Base-by-base conservation (phyloP, 2,329 filamentous ascomycete genomes). In the Colletotrichum lentis region DNA sequence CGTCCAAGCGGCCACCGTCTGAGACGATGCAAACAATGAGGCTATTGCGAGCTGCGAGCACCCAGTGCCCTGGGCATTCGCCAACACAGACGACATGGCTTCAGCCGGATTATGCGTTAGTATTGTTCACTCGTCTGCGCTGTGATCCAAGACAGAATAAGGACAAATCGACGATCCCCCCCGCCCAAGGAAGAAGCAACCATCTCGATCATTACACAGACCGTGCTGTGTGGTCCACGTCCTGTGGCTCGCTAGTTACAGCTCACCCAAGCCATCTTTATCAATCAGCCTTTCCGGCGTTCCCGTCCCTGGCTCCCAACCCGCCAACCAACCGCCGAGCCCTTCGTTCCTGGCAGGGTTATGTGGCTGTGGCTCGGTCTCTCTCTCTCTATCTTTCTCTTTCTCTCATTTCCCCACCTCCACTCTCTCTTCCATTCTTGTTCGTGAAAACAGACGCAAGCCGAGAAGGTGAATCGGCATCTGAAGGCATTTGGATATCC, bases 101-200 rank as follows among this genome's bases (percentile, higher is more conserved):
- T 56, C 54, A 60, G 44, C 50, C 50, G 55, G 62, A 55, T 43
- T 60, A 52, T 68, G 65, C 65, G 16, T 65, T 44, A 64, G 53
- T 54, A 54, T 27, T 12, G 16, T 57, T 41, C n/a, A 46, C 57
- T 52, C 58, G 31, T 61, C 27, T 46, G 44, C 52, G 35, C 53
- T 54, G 64, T 47, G 54, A 64, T 59, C 61, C n/a, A 52, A 64
- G 54, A 59, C 47, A 46, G 53, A 64, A 54, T 54, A 41, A 54
- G 54, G 47, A 31, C 61, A n/a, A 50, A 69, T 69, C 66, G 62
- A 69, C 62, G 65, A 61, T 68, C 62, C 22, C 39, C 31, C 20
- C 16, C 64, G 43, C 44, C 49, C 5, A 18, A 52, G 35, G 49
- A 61, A 65, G 50, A 55, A 65, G 57, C 41, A 62, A 50, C 18